A percentile compares a stretch with the other conserved stretches of the same genome.
Evolutionary conservation across 108 stramenopile species (phyloP).

Genomic region (Schizochytrium sp.): DNA sequence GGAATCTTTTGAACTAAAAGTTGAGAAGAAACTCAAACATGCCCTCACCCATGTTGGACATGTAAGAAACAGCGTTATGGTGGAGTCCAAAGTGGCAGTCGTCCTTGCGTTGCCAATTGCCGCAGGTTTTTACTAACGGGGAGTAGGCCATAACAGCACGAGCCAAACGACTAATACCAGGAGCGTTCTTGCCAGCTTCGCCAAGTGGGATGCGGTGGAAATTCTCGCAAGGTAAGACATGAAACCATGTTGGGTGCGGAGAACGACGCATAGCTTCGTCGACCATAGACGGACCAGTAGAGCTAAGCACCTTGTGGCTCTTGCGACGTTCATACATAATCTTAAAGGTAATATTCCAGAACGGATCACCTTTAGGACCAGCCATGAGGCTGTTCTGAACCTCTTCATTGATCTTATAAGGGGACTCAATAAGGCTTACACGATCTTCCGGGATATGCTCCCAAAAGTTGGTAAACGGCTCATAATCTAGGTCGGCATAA

Average conservation of each 20-base stretch:
- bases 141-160: not conserved
- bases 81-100: slow-evolving; percentile 59
- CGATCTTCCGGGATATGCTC: slow-evolving; percentile 33
- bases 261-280: slow-evolving; percentile 56
- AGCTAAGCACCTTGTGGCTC: slow-evolving; percentile 59
- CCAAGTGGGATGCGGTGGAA: slow-evolving; percentile 46
- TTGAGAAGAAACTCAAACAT: slow-evolving; percentile 38
- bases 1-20: not conserved
- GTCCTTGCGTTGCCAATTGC: not conserved
- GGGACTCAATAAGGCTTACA: slow-evolving; percentile 35
- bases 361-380: slow-evolving; percentile 37
- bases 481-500: slow-evolving; percentile 67
- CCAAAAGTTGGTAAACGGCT: slow-evolving; percentile 36
- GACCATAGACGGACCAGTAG: slow-evolving; percentile 54
- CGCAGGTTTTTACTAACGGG: slow-evolving; percentile 24
- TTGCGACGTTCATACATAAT: slow-evolving; percentile 23
- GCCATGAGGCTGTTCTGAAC: slow-evolving; percentile 61
- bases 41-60: slow-evolving; percentile 38
- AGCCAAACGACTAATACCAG: slow-evolving; percentile 14
- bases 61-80: slow-evolving; percentile 51
- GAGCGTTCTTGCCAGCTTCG: slow-evolving; percentile 38
- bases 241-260: slow-evolving; percentile 18
- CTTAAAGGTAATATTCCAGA: slow-evolving; percentile 53
- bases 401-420: slow-evolving; percentile 44
- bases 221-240: slow-evolving; percentile 41